A percentile compares a stretch with the other conserved stretches of the same genome.
These are phyloP conservation scores for Pseudohyphozyma bogoriensis DNA, from an alignment of 768 basidiomycete species.

Conservation along the genomic window DNA sequence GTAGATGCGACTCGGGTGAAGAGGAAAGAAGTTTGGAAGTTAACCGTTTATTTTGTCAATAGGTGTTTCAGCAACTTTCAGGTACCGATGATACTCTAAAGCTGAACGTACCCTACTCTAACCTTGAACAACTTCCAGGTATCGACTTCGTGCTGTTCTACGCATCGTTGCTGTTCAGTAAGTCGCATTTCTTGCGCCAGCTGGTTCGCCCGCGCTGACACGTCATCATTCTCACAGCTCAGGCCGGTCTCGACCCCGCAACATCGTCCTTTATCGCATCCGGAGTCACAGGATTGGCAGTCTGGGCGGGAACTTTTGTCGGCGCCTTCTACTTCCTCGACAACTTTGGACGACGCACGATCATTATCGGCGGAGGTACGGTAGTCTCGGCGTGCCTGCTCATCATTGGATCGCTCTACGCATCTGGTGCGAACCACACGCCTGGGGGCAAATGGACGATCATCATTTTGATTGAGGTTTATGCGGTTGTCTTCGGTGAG, in stretches of 20 bases:
- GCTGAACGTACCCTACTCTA: too few species aligned
- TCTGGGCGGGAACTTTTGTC: neutral
- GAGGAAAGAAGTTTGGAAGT: neutral
- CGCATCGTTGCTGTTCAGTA: neutral
- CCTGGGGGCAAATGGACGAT: slow-evolving; percentile 41
- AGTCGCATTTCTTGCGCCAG: too few species aligned
- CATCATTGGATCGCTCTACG: slow-evolving; percentile 44
- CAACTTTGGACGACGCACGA: slow-evolving; percentile 38
- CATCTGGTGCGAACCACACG: slow-evolving; percentile 36
- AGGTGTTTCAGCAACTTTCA: slow-evolving; percentile 32
- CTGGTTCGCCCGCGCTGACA: neutral
- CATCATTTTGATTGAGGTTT: slow-evolving; percentile 46
- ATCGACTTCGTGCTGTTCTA: neutral
- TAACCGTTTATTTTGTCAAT: neutral
- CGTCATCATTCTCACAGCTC: neutral
- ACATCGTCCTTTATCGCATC: neutral
- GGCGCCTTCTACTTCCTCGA: slow-evolving; percentile 5
- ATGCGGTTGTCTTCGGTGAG: slow-evolving; percentile 40
- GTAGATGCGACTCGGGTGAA: too few species aligned
- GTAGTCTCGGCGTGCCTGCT: slow-evolving; percentile 42
- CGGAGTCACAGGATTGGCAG: neutral
- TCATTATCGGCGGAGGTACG: slow-evolving; percentile 44
- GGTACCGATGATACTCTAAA: slow-evolving; percentile 7
- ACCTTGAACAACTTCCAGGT: neutral
- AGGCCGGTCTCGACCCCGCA: neutral